Evolutionary conservation across 176 grass and related monocot genomes (phyloP).

Genomic region (Hsuehochloa calcarea): DNA sequence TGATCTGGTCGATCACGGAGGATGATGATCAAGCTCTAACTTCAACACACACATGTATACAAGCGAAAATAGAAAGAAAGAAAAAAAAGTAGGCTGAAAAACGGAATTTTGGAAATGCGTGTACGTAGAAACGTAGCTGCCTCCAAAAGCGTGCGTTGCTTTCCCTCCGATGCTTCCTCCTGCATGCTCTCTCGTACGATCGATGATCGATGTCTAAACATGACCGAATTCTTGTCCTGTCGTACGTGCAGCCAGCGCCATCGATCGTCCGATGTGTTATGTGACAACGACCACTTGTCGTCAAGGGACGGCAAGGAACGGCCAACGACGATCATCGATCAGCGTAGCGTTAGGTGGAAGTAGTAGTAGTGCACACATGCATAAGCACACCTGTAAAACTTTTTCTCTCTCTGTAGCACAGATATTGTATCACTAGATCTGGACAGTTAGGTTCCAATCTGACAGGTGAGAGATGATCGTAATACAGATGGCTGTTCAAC

Average conservation of each 20-base stretch:
- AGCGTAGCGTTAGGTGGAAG: neutral
- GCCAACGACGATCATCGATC: slow-evolving; percentile 11
- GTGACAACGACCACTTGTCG: slow-evolving; percentile 5
- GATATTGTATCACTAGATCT: too few species aligned
- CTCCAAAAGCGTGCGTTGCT: slow-evolving; percentile 29
- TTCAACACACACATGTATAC: neutral
- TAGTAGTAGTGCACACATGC: neutral
- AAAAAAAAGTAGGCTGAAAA: neutral
- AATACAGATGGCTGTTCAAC: too few species aligned
- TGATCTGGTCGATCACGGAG: neutral
- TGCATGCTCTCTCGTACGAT: neutral
- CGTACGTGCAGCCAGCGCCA: neutral
- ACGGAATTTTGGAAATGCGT: neutral
- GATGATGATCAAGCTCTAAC: neutral
- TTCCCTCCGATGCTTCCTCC: slow-evolving; percentile 4
- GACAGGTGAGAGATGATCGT: too few species aligned
- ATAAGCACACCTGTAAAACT: neutral
- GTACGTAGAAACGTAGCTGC: slow-evolving; percentile 10
- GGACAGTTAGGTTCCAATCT: too few species aligned
- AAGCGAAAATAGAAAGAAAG: neutral
- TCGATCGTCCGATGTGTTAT: neutral
- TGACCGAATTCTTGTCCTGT: neutral
- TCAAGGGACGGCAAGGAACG: slow-evolving; percentile 14
- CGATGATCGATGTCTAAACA: neutral
- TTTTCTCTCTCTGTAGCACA: neutral